Evolutionary conservation across 495 filamentous ascomycete genomes (phyloP).

Genomic region (Hypomontagnella monticulosa): DNA sequence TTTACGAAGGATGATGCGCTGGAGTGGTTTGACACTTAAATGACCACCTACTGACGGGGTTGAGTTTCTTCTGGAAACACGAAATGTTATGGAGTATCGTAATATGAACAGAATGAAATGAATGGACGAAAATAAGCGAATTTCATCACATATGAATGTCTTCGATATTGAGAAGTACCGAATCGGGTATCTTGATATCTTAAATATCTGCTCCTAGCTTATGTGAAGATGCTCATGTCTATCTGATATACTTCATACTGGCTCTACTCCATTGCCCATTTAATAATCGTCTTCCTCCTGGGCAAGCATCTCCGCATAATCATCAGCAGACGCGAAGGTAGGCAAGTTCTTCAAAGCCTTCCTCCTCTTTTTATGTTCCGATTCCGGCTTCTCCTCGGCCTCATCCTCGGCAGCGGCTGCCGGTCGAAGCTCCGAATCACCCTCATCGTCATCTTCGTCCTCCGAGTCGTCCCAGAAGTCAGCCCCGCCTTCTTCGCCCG

Average conservation of each 20-base stretch:
- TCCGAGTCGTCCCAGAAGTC: constrained; percentile 58
- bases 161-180: constrained; percentile 7
- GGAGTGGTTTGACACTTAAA: constrained; percentile 67
- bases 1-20: constrained; percentile 61
- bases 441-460: constrained; percentile 52
- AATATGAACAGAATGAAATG: too few species aligned
- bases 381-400: constrained; percentile 46
- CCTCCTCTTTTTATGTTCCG: constrained; percentile 68
- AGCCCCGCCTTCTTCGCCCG: constrained; percentile 55
- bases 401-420: constrained; percentile 35
- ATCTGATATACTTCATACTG: background rate
- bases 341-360: constrained; percentile 89
- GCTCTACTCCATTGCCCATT: background rate
- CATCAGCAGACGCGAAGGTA: constrained; percentile 90
- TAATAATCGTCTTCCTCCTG: constrained; percentile 50
- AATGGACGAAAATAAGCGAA: constrained; percentile 1
- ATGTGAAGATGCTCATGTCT: background rate
- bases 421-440: constrained; percentile 40
- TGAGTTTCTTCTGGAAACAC: too few species aligned
- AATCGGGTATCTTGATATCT: constrained; percentile 36
- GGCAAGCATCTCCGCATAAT: constrained; percentile 88
- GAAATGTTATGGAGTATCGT: too few species aligned
- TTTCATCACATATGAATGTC: constrained; percentile 1
- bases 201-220: constrained; percentile 7
- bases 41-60: background rate